Evolutionary conservation across 306 rosid species (phyloP).

Genomic region (Casuarina glauca): DNA sequence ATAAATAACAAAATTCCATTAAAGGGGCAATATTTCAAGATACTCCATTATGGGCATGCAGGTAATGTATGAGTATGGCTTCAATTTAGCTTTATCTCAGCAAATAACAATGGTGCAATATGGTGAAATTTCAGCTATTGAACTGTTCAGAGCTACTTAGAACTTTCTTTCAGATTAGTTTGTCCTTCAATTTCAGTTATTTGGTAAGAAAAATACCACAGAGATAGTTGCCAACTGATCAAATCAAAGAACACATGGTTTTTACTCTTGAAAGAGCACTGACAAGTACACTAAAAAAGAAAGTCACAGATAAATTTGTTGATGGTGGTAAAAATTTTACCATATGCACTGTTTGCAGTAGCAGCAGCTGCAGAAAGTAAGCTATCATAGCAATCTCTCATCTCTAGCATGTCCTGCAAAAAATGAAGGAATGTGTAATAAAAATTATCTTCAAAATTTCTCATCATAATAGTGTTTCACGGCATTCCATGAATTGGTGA

Average conservation of each 20-base stretch:
- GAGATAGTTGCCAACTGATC: background rate
- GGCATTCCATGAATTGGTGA: background rate
- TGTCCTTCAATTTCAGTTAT: background rate
- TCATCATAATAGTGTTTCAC: no score
- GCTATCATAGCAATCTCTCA: conserved; percentile 83
- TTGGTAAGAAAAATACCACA: background rate
- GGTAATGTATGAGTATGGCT: background rate
- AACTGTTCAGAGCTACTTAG: background rate
- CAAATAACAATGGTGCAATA: background rate
- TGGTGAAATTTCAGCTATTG: background rate
- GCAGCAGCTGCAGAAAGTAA: conserved; percentile 91
- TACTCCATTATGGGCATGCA: background rate
- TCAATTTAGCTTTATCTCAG: background rate
- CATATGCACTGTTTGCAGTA: conserved; percentile 77
- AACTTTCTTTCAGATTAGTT: background rate
- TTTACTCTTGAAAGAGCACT: background rate
- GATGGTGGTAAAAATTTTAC: conserved; percentile 35
- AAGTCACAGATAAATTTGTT: conserved; percentile 8
- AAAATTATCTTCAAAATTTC: no score
- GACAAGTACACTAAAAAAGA: conserved; percentile 5
- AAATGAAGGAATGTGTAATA: background rate
- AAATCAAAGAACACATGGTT: background rate
- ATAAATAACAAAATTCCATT: no score
- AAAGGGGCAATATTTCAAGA: background rate
- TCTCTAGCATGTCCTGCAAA: conserved; percentile 78